phyloP scores from a whole-genome alignment of 2,329 filamentous ascomycete species.

The Knufia petricola region DNA sequence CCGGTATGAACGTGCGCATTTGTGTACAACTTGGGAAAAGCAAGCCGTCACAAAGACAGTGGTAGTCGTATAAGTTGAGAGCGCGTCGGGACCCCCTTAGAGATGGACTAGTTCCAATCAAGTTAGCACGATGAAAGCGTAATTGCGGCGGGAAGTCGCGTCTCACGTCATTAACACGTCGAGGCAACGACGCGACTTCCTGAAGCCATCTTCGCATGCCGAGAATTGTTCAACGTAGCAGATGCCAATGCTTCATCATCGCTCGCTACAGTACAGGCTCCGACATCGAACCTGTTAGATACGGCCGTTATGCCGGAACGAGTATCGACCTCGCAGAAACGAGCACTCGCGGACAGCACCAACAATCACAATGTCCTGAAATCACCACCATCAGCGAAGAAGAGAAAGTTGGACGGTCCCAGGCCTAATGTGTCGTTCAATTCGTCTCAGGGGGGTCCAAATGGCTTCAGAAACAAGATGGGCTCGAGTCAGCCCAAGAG shows the following conservation, averaged over 20 bases:
- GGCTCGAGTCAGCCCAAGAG: conserved; percentile 76
- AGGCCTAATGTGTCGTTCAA: conserved; percentile 46
- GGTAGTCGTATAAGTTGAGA: no score
- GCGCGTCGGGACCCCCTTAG: no score
- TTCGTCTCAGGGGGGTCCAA: conserved; percentile 53
- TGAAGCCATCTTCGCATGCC: no score
- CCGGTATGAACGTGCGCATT: no score
- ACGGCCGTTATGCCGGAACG: conserved; percentile 17
- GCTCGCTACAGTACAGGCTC: neutral
- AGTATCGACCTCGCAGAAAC: conserved; percentile 46
- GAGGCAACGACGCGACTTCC: neutral
- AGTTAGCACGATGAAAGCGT: no score
- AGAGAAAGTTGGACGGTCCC: conserved; percentile 62
- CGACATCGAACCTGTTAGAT: neutral
- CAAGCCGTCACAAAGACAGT: no score
- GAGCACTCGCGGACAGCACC: conserved; percentile 59
- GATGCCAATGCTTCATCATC: neutral
- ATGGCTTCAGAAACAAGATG: conserved; percentile 43
- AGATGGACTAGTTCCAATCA: no score
- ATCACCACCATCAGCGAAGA: conserved; percentile 57
- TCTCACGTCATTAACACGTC: conserved; percentile 8
- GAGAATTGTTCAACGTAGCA: neutral
- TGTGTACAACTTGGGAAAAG: no score
- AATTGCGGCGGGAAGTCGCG: neutral
- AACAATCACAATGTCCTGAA: conserved; percentile 51